Evolutionary conservation across 2,329 filamentous ascomycete genomes (phyloP), one percentile per base, ranked within the genome.

Genomic region (Aspergillus sp.): DNA sequence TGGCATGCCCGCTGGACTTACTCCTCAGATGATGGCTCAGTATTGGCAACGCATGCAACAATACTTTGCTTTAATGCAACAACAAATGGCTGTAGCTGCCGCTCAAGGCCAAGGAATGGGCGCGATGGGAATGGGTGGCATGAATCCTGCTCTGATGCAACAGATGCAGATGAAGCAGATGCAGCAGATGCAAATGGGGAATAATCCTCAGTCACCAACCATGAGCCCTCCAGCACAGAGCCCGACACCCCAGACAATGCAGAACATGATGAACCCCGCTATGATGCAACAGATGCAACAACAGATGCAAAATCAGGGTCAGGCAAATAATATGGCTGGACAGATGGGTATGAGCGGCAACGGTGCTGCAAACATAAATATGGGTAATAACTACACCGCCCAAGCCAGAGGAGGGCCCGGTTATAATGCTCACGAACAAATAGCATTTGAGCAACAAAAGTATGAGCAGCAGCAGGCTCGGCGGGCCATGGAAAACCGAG

Each of bases 11-110:
- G 72, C 81, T 51, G 88, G 89, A 61, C 96, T 98, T 90, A 96
- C 90, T 18, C 93, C 93, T 0, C 92, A 96, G 69, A 88, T 96
- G 81, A 97, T 98, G 92, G 95, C 95, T 2, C 93, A 97, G 74
- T 97, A 98, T 78, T 96, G 95, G 86, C 91, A 96, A 74, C 87
- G 93, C 48, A 98, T 99, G 93, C 95, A 99, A 76, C 91, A 96
- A 73, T 96, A 96, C 76, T 96, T 97, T 75, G 83, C 88, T 56
- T 88, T 96, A 84, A 95, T 96, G 91, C 92, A 96, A 76, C 90
- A 93, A 68, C 89, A 95, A 71, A 91, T 96, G 84, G 89, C 88
- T 48, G 72, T 76, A 62, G 74, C 78, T 56, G 71, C 72, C 39
- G 68, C 73, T 62, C 76, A 79, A 66, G 74, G 76, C 52, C 65